Evolutionary conservation across 257 asterid species (phyloP), one percentile per base, ranked within the genome.

Genomic region (Thymus quinquecostatus): DNA sequence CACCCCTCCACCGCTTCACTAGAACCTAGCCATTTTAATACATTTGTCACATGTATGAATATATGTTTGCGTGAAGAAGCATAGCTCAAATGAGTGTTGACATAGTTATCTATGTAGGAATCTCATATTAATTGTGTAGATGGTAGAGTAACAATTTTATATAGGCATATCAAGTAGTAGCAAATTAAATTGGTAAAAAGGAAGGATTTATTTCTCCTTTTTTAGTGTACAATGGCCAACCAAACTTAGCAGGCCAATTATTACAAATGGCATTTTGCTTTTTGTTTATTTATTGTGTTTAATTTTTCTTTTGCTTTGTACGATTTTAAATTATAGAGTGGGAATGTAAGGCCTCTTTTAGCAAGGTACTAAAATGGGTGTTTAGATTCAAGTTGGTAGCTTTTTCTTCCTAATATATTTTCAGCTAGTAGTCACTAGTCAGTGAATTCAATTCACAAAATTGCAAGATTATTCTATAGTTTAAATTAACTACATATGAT

Each of bases 221-320:
- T 51, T 53, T 56, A 66, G 71, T 5, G 41, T 13, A 58, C 36
- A 72, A 29, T 72, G 77, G 71, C 71, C 71, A 73, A 56, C 77
- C 58, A 64, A 44, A 64, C 58, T 41, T 50, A 73, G 60, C 40
- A 54, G 41, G 59, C 36, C 66, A 64, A 73, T 64, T 64, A 73
- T 73, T 73, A 33, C 77, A 72, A 54, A 43, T 63, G 45, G 63
- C 55, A 13, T 27, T 49, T n/a, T 74, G 29, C 68, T 40, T 58
- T 66, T 47, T 34, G 51, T 36, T 38, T 67, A 48, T 38, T 38
- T 50, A 48, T 28, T 58, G 38, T 32, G 14, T 9, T 14, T 12
- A 3, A 1, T 32, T 13, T 14, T 41, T 30, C 21, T 21, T 38
- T 41, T 3, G 6, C 4, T 62, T 41, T 41, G n/a, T 1, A 28